A percentile compares a stretch with the other conserved stretches of the same genome.
These are phyloP conservation scores for Lachnellula subtilissima DNA, from an alignment of 2,329 filamentous ascomycete species.

Conservation along the genomic window DNA sequence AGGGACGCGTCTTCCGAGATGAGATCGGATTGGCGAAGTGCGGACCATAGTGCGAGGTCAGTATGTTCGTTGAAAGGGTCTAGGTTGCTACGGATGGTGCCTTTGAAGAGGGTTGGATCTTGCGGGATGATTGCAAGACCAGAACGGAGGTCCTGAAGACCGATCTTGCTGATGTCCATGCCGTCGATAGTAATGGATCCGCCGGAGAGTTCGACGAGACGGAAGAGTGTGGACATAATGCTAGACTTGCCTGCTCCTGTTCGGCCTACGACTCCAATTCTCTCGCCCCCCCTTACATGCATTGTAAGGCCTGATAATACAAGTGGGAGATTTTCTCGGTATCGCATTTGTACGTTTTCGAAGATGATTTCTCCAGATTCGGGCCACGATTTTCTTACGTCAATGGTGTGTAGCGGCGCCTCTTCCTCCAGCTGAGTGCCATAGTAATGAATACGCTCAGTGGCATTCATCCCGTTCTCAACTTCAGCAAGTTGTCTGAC, in stretches of 20 bases:
- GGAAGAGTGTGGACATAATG: slow-evolving; percentile 79
- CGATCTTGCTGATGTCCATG: slow-evolving; percentile 66
- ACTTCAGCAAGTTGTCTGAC: slow-evolving; percentile 92
- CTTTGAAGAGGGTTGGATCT: slow-evolving; percentile 77
- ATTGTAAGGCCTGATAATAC: slow-evolving; percentile 68
- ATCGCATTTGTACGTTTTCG: slow-evolving; percentile 72
- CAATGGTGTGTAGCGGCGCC: slow-evolving; percentile 71
- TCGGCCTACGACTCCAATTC: slow-evolving; percentile 75
- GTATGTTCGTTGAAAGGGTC: slow-evolving; percentile 77
- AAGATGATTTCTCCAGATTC: slow-evolving; percentile 79
- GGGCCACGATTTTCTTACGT: slow-evolving; percentile 75
- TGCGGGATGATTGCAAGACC: slow-evolving; percentile 79
- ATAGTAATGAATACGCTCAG: slow-evolving; percentile 88
- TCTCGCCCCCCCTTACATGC: slow-evolving; percentile 69
- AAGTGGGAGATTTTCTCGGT: slow-evolving; percentile 65
- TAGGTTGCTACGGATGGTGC: slow-evolving; percentile 73
- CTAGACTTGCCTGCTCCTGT: slow-evolving; percentile 80
- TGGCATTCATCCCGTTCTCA: slow-evolving; percentile 97
- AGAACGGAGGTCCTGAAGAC: slow-evolving; percentile 69
- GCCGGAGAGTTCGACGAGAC: slow-evolving; percentile 61
- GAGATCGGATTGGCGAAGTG: slow-evolving; percentile 71
- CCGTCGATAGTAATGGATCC: slow-evolving; percentile 63
- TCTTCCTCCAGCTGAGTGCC: slow-evolving; percentile 84
- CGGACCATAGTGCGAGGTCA: slow-evolving; percentile 73
- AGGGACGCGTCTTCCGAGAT: slow-evolving; percentile 44